These are phyloP conservation scores for Perilla frutescens DNA, from an alignment of 257 asterid species.

Conservation along the genomic window DNA sequence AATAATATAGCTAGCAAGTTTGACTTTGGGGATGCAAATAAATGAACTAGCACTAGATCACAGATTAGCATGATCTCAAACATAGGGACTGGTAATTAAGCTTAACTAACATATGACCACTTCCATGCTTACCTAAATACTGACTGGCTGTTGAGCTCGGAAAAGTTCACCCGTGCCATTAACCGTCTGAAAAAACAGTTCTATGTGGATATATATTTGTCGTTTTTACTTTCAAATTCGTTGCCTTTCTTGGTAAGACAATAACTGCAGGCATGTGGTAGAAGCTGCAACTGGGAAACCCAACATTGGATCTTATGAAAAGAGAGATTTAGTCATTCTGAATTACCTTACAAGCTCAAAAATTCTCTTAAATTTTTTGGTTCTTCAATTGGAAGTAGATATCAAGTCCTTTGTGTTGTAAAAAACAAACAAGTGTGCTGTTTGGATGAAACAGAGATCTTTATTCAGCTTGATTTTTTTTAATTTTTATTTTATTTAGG, in stretches of 20 bases:
- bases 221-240: background rate
- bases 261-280: background rate
- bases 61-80: background rate
- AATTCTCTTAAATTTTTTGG: too few species aligned
- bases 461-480: too few species aligned
- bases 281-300: background rate
- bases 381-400: too few species aligned
- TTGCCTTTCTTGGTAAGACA: background rate
- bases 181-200: background rate
- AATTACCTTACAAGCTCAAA: too few species aligned
- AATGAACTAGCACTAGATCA: background rate
- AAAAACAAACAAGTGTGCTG: too few species aligned
- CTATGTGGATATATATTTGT: background rate
- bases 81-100: background rate
- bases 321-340: too few species aligned
- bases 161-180: background rate
- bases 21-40: slow-evolving; percentile 24
- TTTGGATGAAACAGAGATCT: too few species aligned
- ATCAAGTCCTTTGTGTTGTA: too few species aligned
- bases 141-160: background rate
- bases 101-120: background rate
- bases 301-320: background rate
- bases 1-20: background rate
- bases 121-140: background rate
- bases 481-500: too few species aligned